A percentile compares a stretch with the other conserved stretches of the same genome.
Conservation (phyloP, 495 filamentous ascomycete genomes). For the Peziza echinospora region DNA sequence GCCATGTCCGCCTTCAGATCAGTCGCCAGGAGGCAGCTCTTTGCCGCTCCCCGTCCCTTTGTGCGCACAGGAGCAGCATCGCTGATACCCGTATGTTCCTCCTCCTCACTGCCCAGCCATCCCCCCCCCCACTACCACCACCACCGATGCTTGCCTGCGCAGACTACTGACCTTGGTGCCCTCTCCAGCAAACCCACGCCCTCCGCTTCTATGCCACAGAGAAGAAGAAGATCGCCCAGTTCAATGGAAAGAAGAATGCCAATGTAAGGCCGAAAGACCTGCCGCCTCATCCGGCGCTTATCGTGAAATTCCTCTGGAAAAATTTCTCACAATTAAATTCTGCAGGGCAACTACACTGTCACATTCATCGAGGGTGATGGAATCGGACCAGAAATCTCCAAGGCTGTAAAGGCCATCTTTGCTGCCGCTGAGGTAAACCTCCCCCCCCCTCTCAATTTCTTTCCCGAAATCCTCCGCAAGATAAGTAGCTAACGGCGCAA, state of each 20-base stretch:
- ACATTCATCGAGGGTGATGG: constrained; percentile 97
- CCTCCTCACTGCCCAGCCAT: neutral
- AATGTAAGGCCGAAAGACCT: neutral
- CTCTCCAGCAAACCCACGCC: neutral
- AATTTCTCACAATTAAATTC: no score
- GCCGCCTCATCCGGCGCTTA: no score
- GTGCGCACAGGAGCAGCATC: neutral
- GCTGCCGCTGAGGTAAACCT: constrained; percentile 61
- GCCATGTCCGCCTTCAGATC: neutral
- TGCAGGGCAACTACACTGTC: constrained; percentile 78
- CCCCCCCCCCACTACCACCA: no score
- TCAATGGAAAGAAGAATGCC: neutral
- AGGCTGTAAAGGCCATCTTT: constrained; percentile 96
- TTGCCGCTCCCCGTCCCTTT: neutral
- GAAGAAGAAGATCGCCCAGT: neutral
- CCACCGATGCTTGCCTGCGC: no score
- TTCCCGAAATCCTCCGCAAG: neutral
- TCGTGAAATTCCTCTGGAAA: no score
- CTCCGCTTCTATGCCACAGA: neutral
- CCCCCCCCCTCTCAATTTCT: constrained; percentile 4
- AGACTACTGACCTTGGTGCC: no score
- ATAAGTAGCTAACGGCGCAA: neutral
- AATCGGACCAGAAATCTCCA: constrained; percentile 92
- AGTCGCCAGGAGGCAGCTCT: neutral
- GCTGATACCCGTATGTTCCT: neutral